Base-by-base conservation (phyloP, 2,329 filamentous ascomycete genomes). In the Colletotrichum tabaci region DNA sequence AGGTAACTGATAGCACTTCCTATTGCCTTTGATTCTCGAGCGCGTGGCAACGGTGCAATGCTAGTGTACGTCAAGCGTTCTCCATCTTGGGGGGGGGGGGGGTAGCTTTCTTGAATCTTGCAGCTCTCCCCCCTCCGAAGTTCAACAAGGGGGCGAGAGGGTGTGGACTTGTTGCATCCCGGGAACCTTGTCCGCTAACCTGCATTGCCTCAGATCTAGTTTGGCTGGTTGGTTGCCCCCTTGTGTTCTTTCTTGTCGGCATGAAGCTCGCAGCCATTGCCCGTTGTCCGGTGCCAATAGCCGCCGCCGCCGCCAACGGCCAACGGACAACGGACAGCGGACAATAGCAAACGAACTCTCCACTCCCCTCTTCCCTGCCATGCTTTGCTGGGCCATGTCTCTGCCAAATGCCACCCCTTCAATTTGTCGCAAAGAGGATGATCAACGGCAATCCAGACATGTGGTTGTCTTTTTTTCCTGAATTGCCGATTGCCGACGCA, bases 401-500 rank as follows among this genome's bases (percentile, higher is more conserved):
- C 47, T 70, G 67, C 62, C 55, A 61, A 47, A 61, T 49, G 49
- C 49, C 62, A 57, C 63, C 16, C 57, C 30, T 23, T 23, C 30
- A 52, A 18, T 44, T 57, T 67, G 44, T 62, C 57, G 40, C 53
- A 50, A 18, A 26, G 16, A 63, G 40, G 52, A 57, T 44, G 50
- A 67, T 35, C 46, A 57, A 44, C 38, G 52, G 52, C 58, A 23
- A 42, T 23, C n/a, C 38, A 16, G 18, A 47, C 30, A 60, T 47
- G 35, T 60, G 16, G 7, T 53, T 38, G 7, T n/a, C 13, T 15
- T 60, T 62, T 38, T 38, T 38, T 10, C 35, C 35, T 50, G 35
- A 64, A 56, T 55, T 60, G 65, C 58, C 65, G 58, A 72, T 55
- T 21, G 57, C 68, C 65, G 65, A 72, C 52, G 42, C 23, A 10